phyloP scores from a whole-genome alignment of 2,329 filamentous ascomycete species.

The Arthrobotrys megalospora region DNA sequence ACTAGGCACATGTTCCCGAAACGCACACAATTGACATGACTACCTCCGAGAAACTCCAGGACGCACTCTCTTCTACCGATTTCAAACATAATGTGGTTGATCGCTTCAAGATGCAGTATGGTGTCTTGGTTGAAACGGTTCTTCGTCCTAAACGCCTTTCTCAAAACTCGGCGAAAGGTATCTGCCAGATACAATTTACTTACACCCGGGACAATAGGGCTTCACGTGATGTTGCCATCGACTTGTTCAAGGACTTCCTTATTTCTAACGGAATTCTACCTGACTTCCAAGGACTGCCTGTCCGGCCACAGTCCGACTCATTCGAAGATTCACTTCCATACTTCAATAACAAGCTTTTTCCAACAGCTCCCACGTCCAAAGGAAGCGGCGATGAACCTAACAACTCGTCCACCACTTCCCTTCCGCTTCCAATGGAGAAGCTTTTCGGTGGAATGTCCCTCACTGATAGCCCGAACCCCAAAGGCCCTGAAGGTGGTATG shows the following conservation, averaged over 20 bases:
- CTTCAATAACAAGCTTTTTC: slow-evolving; percentile 96
- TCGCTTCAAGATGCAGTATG: slow-evolving; percentile 91
- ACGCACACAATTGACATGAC: slow-evolving; percentile 91
- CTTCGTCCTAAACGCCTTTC: slow-evolving; percentile 75
- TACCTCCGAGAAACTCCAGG: slow-evolving; percentile 80
- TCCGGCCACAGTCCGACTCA: slow-evolving; percentile 97
- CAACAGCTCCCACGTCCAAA: slow-evolving; percentile 87
- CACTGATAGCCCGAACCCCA: slow-evolving; percentile 78
- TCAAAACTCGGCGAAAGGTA: slow-evolving; percentile 66
- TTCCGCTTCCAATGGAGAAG: slow-evolving; percentile 62
- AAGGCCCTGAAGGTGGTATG: slow-evolving; percentile 83
- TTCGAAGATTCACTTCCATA: slow-evolving; percentile 97
- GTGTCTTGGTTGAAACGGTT: slow-evolving; percentile 86
- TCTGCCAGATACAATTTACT: slow-evolving; percentile 76
- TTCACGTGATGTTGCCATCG: slow-evolving; percentile 93
- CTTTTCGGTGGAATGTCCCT: slow-evolving; percentile 55
- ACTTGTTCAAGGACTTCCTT: slow-evolving; percentile 88
- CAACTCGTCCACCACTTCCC: slow-evolving; percentile 54
- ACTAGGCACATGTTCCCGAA: slow-evolving; percentile 93
- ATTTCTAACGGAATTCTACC: slow-evolving; percentile 91
- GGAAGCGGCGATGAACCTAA: slow-evolving; percentile 61
- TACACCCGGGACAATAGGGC: slow-evolving; percentile 98
- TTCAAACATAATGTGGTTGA: slow-evolving; percentile 84
- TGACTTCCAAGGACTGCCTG: slow-evolving; percentile 91
- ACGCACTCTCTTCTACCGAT: slow-evolving; percentile 84